Evolutionary conservation across 805 yeast species (phyloP).

Genomic region (Saitoella complicata): DNA sequence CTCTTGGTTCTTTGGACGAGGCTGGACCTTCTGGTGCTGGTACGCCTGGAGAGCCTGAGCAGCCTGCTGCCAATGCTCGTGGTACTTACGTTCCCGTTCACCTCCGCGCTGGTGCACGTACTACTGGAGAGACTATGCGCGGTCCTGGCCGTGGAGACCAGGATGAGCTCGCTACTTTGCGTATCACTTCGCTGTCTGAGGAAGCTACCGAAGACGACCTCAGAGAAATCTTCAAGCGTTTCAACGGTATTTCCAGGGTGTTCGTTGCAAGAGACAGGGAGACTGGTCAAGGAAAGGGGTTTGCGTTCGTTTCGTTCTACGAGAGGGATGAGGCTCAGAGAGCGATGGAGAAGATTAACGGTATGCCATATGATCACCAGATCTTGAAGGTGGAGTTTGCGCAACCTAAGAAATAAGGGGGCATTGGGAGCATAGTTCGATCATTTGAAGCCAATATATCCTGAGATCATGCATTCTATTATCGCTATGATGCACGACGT

Average conservation of each 20-base stretch:
- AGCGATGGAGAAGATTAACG: conserved; percentile 65
- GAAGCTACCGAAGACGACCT: conserved; percentile 69
- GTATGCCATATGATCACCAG: conserved; percentile 83
- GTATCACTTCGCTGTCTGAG: conserved; percentile 80
- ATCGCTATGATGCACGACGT: too few relatives aligned
- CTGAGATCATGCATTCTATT: too few relatives aligned
- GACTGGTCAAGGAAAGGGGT: conserved; percentile 87
- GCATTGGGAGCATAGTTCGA: background rate
- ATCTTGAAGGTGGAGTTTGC: conserved; percentile 42
- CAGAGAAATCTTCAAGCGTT: conserved; percentile 51
- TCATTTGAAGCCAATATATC: too few relatives aligned
- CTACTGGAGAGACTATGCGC: conserved; percentile 16
- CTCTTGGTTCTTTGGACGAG: conserved; percentile 40
- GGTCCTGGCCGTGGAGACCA: conserved; percentile 31
- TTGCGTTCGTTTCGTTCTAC: conserved; percentile 79
- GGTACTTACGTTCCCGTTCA: conserved; percentile 47
- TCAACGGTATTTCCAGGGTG: conserved; percentile 60
- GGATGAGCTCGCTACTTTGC: conserved; percentile 76
- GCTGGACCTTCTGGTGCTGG: conserved; percentile 15
- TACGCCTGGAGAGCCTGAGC: conserved; percentile 19
- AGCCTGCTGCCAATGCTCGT: conserved; percentile 16
- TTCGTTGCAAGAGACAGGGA: conserved; percentile 79
- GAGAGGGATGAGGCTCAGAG: conserved; percentile 52
- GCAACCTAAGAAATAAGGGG: conserved; percentile 1
- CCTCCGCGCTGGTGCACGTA: conserved; percentile 25